phyloP scores from a whole-genome alignment of 345 rosid species.

The Xanthoceras sorbifolium region DNA sequence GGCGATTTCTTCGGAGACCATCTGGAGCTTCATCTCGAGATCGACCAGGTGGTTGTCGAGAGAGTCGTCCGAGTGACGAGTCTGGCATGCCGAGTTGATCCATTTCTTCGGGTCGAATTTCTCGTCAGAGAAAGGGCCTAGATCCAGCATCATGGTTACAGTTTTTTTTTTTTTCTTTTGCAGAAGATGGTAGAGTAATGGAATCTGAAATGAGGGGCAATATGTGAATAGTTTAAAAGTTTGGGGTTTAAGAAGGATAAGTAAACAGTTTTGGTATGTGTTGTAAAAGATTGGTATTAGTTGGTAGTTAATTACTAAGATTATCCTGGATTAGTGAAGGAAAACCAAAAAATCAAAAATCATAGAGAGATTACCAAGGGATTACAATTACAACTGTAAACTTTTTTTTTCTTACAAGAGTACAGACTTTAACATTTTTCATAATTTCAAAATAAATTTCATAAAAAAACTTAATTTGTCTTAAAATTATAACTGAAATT shows the following conservation, averaged over 20 bases:
- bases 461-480: no score
- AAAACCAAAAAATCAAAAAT: no score
- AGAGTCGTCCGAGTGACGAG: slow-evolving; percentile 83
- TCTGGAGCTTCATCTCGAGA: slow-evolving; percentile 99
- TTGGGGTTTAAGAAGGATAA: not conserved
- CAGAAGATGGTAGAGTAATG: not conserved
- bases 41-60: slow-evolving; percentile 89
- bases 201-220: not conserved
- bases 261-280: not conserved
- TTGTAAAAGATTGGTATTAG: no score
- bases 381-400: no score
- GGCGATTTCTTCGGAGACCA: slow-evolving; percentile 93
- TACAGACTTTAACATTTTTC: no score
- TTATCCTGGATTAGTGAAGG: not conserved
- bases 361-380: no score
- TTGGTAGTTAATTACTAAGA: not conserved
- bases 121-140: slow-evolving; percentile 93
- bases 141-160: slow-evolving; percentile 73
- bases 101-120: slow-evolving; percentile 94
- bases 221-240: not conserved
- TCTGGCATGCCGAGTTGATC: slow-evolving; percentile 82
- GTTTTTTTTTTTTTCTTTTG: not conserved
- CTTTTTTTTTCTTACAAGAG: no score
- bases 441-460: no score
- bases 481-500: no score